Evolutionary conservation across 306 rosid genomes (phyloP).

Genomic region (Quercus bicolor): DNA sequence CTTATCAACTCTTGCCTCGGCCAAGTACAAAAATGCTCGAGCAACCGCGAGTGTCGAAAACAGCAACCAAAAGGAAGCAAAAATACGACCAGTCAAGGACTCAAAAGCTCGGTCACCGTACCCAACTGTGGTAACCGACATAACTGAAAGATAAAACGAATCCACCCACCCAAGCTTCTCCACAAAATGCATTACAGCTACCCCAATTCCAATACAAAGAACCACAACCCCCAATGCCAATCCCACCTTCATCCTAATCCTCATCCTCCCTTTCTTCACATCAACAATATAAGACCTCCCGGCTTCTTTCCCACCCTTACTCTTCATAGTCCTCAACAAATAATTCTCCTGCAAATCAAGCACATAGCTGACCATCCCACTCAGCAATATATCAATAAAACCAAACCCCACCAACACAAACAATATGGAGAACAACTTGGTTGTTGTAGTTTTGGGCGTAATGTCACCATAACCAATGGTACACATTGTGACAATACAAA

Average conservation of each 20-base stretch:
- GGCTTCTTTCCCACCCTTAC: conserved; percentile 45
- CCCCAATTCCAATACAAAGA: conserved; percentile 84
- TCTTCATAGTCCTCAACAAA: conserved; percentile 53
- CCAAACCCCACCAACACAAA: conserved; percentile 96
- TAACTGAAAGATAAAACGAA: conserved; percentile 90
- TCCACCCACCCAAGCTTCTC: conserved; percentile 87
- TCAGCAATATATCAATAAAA: conserved; percentile 76
- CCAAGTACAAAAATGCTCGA: conserved; percentile 82
- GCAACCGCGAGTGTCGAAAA: conserved; percentile 93
- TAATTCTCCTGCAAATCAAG: conserved; percentile 92
- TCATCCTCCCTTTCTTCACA: conserved; percentile 97
- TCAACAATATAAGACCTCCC: conserved; percentile 66
- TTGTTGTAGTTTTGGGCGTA: conserved; percentile 62
- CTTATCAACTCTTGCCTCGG: conserved; percentile 97
- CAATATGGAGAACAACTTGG: conserved; percentile 74
- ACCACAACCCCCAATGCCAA: conserved; percentile 90
- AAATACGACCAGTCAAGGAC: conserved; percentile 73
- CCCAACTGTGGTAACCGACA: conserved; percentile 96
- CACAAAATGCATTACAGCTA: conserved; percentile 72
- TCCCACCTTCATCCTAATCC: conserved; percentile 95
- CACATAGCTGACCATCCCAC: conserved; percentile 89
- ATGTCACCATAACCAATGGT: conserved; percentile 97
- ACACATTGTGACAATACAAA: conserved; percentile 95
- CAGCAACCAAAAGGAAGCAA: conserved; percentile 93
- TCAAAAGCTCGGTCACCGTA: conserved; percentile 82